Percentiles rank a stretch among this genome's conserved stretches.
phyloP scores from a whole-genome alignment of 306 rosid species.

The Crotalaria pallida region DNA sequence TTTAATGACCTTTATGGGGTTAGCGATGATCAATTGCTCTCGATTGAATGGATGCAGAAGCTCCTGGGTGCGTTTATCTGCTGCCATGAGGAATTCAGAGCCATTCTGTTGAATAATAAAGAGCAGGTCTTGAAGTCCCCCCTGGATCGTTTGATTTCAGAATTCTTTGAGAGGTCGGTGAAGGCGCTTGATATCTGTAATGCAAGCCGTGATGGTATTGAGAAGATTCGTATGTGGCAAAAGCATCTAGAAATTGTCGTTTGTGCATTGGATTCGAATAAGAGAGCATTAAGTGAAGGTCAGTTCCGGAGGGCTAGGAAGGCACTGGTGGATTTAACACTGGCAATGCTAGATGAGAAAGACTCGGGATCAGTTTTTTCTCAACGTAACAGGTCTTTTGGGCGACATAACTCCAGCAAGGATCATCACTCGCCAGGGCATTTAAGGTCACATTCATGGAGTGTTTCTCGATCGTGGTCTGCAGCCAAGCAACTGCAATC shows the following conservation, averaged over 20 bases:
- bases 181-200: conserved; percentile 84
- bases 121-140: conserved; percentile 50
- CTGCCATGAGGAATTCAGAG: conserved; percentile 62
- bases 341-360: conserved; percentile 64
- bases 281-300: conserved; percentile 67
- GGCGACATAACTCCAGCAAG: conserved; percentile 58
- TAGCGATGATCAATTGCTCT: conserved; percentile 56
- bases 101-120: conserved; percentile 47
- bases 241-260: conserved; percentile 68
- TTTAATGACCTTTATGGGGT: conserved; percentile 49
- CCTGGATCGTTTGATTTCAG: conserved; percentile 51
- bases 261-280: conserved; percentile 54
- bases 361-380: conserved; percentile 60
- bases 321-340: conserved; percentile 72
- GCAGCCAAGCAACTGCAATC: conserved; percentile 88
- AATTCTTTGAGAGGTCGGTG: conserved; percentile 63
- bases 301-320: conserved; percentile 79
- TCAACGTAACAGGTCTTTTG: conserved; percentile 68
- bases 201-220: conserved; percentile 64
- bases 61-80: conserved; percentile 44
- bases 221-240: conserved; percentile 60
- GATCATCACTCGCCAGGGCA: conserved; percentile 53
- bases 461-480: conserved; percentile 87
- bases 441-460: conserved; percentile 95
- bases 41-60: conserved; percentile 62